Evolutionary conservation across 495 filamentous ascomycete species (phyloP), one percentile per base, ranked within the genome.

Genomic region (Podospora anserina): DNA sequence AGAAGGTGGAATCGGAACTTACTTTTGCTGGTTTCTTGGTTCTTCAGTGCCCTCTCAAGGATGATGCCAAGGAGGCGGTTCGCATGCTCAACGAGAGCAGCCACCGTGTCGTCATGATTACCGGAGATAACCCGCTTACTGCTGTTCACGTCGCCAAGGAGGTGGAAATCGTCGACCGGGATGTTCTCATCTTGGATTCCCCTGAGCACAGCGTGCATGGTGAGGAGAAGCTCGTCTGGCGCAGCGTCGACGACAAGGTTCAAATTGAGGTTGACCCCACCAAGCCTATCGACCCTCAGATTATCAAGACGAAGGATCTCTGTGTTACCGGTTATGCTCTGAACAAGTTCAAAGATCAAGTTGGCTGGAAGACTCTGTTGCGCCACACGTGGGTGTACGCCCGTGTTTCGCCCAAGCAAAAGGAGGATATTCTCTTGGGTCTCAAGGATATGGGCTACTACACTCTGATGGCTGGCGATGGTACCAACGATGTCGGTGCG

Each of bases 21-120:
- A 86, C 82, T 27, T 99, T 98, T 77, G 96, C 94, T 69, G 95
- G 95, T 61, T 99, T 99, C 80, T 82, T 99, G 72, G 92, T 99
- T 62, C 83, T 99, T 32, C 94, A 97, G 74, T 96, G 92, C 75
- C 95, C 95, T 20, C 82, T 99, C 39, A 99, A 99, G 82, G 94
- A 97, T 19, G 95, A 99, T 78, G 95, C 95, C 23, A 92, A 93
- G 81, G 89, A 92, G 74, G 85, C 95, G 20, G 92, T 98, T 32
- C 91, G 89, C 59, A 98, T 99, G 95, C 85, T 99, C 66, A 99
- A 97, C 75, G 96, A 98, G 81, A 97, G 94, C 79, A 97, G 92
- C 79, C 95, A 99, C 81, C 92, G 95, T 71, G 92, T 96, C 66
- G 91, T 98, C 72, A 99, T 99, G 95, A 99, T 99, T 66, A 99